A percentile compares a stretch with the other conserved stretches of the same genome.
These are phyloP conservation scores for Pyrus bretschneideri DNA, from an alignment of 306 rosid genomes.

Conservation along the genomic window DNA sequence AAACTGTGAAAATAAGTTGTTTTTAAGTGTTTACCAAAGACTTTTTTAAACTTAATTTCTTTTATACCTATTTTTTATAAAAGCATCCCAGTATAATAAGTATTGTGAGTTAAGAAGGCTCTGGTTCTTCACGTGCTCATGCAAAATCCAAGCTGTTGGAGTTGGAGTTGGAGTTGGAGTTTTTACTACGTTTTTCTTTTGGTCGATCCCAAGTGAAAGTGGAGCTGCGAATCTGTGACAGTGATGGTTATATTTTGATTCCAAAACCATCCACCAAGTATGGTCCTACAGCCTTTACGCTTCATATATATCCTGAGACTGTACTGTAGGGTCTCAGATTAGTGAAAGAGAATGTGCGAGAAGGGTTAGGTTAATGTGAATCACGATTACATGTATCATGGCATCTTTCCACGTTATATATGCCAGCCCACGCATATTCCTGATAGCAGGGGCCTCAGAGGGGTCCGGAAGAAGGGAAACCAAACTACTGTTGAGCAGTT, in stretches of 20 bases:
- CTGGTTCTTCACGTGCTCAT: slow-evolving; percentile 34
- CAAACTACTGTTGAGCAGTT: too few species aligned
- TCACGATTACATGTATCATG: neutral
- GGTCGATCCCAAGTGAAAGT: neutral
- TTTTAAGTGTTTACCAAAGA: too few species aligned
- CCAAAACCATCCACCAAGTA: slow-evolving; percentile 22
- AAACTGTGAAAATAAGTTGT: too few species aligned
- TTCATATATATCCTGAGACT: neutral
- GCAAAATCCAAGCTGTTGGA: slow-evolving; percentile 15
- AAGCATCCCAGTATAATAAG: neutral
- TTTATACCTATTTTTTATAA: too few species aligned
- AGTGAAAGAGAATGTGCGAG: neutral
- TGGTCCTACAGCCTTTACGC: neutral
- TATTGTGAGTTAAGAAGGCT: slow-evolving; percentile 15
- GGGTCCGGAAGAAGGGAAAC: neutral
- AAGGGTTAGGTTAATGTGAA: neutral
- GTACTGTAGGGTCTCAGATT: neutral
- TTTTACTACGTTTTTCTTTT: neutral
- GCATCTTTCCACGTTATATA: neutral
- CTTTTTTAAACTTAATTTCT: too few species aligned
- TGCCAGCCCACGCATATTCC: neutral
- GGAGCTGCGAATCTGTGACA: neutral
- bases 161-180: slow-evolving; percentile 9
- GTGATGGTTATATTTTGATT: neutral
- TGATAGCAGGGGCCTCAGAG: neutral